Evolutionary conservation across 208 protist genomes (phyloP).

Genomic region (Leishmania tropica): DNA sequence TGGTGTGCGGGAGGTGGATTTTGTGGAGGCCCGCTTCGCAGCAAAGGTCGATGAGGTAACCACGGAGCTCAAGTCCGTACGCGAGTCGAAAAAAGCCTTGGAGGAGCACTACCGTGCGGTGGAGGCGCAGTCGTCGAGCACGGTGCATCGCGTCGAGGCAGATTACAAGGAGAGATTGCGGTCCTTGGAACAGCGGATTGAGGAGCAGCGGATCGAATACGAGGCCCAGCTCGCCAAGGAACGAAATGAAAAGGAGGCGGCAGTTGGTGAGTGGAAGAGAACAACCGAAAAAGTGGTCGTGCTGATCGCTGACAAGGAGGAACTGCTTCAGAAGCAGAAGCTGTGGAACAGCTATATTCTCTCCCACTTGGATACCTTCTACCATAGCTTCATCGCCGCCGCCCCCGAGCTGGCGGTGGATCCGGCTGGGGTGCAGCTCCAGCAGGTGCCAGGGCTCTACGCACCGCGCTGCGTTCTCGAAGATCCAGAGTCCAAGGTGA

Average conservation of each 20-base stretch:
- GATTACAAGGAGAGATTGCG: conserved; percentile 81
- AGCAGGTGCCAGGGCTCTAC: conserved; percentile 69
- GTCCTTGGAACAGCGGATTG: conserved; percentile 57
- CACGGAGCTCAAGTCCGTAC: conserved; percentile 63
- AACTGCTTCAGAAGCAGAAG: conserved; percentile 66
- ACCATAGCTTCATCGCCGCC: conserved; percentile 45
- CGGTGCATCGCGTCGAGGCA: conserved; percentile 64
- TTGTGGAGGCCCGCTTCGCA: conserved; percentile 69
- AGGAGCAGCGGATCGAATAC: conserved; percentile 55
- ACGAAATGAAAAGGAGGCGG: conserved; percentile 43
- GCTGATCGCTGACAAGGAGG: conserved; percentile 52
- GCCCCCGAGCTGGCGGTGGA: conserved; percentile 55
- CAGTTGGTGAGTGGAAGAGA: conserved; percentile 49
- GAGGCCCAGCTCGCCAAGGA: conserved; percentile 49
- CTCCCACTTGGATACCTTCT: conserved; percentile 61
- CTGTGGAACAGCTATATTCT: conserved; percentile 82
- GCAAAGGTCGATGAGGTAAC: conserved; percentile 59
- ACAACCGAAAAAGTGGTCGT: conserved; percentile 57
- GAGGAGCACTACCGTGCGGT: conserved; percentile 63
- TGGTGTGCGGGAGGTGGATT: conserved; percentile 65
- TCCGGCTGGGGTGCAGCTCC: conserved; percentile 54
- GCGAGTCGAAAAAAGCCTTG: conserved; percentile 40
- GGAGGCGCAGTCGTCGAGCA: conserved; percentile 46
- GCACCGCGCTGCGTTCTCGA: conserved; percentile 63
- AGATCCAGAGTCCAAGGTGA: conserved; percentile 69